Evolutionary conservation across 495 filamentous ascomycete genomes (phyloP).

Genomic region (Xylaria nigripes): DNA sequence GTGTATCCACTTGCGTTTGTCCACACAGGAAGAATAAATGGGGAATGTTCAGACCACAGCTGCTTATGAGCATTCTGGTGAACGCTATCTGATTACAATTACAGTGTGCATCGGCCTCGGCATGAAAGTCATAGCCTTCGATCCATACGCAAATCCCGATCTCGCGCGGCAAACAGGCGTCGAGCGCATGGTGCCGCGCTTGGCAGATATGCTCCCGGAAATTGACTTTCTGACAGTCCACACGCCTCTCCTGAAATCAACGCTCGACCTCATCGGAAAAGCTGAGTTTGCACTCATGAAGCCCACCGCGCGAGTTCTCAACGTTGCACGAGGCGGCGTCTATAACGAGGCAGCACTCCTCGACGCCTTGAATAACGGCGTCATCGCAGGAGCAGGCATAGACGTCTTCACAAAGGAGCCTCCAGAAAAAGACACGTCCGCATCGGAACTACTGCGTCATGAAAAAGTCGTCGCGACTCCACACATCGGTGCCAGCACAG

Average conservation of each 20-base stretch:
- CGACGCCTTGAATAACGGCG: constrained; percentile 55
- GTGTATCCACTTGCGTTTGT: not conserved
- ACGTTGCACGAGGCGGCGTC: constrained; percentile 67
- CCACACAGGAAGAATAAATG: not conserved
- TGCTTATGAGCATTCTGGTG: not conserved
- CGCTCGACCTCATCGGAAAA: constrained; percentile 55
- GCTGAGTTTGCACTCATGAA: constrained; percentile 62
- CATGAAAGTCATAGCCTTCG: constrained; percentile 57
- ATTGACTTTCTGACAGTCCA: constrained; percentile 70
- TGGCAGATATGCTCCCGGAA: constrained; percentile 48
- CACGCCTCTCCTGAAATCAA: constrained; percentile 63
- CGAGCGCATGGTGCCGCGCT: constrained; percentile 36
- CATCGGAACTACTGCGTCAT: constrained; percentile 50
- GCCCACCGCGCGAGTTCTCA: constrained; percentile 53
- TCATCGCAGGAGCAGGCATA: constrained; percentile 62
- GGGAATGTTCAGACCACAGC: not conserved
- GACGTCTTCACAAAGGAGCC: constrained; percentile 72
- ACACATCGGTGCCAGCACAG: constrained; percentile 63
- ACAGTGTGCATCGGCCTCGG: constrained; percentile 55
- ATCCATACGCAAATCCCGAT: constrained; percentile 58
- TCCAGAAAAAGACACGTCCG: constrained; percentile 42
- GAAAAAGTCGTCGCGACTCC: constrained; percentile 60
- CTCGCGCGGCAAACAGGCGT: constrained; percentile 52
- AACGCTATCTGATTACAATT: not conserved
- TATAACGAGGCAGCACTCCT: constrained; percentile 65